These are phyloP conservation scores for Penicillium verhagenii DNA, from an alignment of 495 filamentous ascomycete species.

Conservation along the genomic window DNA sequence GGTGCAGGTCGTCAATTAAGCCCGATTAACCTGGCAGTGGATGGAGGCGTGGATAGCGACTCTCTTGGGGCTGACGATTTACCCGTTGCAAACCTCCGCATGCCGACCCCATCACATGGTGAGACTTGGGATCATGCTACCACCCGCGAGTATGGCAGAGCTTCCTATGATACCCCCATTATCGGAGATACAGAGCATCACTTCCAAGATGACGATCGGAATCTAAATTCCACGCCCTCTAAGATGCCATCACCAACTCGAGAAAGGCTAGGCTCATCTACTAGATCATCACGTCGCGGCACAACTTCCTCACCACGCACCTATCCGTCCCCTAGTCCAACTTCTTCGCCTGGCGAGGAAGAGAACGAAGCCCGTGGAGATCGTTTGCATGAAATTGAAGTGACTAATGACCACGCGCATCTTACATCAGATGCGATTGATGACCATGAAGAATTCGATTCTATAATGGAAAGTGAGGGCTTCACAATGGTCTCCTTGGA, in stretches of 20 bases:
- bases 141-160: conserved; percentile 19
- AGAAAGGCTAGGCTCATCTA: conserved; percentile 27
- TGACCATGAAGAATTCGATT: conserved; percentile 50
- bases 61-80: conserved; percentile 26
- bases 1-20: conserved; percentile 21
- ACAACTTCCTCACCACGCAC: conserved; percentile 36
- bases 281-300: conserved; percentile 31
- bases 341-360: conserved; percentile 42
- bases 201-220: conserved; percentile 29
- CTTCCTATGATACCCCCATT: conserved; percentile 30
- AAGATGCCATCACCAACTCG: conserved; percentile 40
- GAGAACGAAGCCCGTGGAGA: conserved; percentile 21
- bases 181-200: conserved; percentile 32
- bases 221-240: conserved; percentile 40
- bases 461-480: conserved; percentile 59
- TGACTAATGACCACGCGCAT: conserved; percentile 3
- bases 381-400: not conserved
- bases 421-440: conserved; percentile 23
- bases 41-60: conserved; percentile 28
- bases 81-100: conserved; percentile 21
- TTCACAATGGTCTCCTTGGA: conserved; percentile 60
- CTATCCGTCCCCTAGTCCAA: conserved; percentile 43
- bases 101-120: conserved; percentile 9
- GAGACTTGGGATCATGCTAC: conserved; percentile 1
- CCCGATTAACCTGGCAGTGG: conserved; percentile 27